These are phyloP conservation scores for Paecilomyces fulvus DNA, from an alignment of 2,329 filamentous ascomycete genomes.

Conservation along the genomic window DNA sequence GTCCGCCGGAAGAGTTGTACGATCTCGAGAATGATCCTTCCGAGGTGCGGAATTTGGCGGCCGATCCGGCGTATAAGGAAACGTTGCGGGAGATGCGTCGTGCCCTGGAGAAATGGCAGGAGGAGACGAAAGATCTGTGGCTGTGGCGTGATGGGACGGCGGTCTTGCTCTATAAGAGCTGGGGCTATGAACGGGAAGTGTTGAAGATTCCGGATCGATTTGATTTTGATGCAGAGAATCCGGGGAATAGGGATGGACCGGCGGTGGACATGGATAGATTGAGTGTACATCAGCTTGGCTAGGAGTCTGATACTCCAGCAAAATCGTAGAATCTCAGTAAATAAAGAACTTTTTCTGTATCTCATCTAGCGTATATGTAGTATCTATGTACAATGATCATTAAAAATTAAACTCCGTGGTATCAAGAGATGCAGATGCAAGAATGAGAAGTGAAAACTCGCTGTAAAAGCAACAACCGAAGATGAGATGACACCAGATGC, in stretches of 20 bases:
- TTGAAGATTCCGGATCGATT: slow-evolving; percentile 13
- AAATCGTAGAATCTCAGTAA: background rate
- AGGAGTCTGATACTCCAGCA: background rate
- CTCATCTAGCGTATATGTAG: background rate
- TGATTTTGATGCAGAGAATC: slow-evolving; percentile 11
- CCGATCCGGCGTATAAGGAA: slow-evolving; percentile 20
- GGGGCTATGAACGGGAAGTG: slow-evolving; percentile 3
- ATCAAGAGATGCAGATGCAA: background rate
- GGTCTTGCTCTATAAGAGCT: slow-evolving; percentile 1
- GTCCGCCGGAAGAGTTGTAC: slow-evolving; percentile 40
- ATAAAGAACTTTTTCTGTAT: background rate
- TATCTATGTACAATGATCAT: background rate
- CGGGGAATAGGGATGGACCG: background rate
- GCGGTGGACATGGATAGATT: background rate
- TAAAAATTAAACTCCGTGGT: background rate
- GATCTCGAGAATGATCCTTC: slow-evolving; percentile 39
- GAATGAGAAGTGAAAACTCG: background rate
- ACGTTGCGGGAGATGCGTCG: slow-evolving; percentile 25
- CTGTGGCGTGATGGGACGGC: slow-evolving; percentile 18
- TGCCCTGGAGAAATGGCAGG: slow-evolving; percentile 26
- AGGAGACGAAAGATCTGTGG: slow-evolving; percentile 26
- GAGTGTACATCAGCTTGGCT: no score
- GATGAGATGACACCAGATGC: background rate
- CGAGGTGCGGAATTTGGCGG: slow-evolving; percentile 39
- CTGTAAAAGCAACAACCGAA: background rate